Evolutionary conservation across 768 basidiomycete species (phyloP), one percentile per base, ranked within the genome.

Genomic region (Tylopilus cervinicoccineus): DNA sequence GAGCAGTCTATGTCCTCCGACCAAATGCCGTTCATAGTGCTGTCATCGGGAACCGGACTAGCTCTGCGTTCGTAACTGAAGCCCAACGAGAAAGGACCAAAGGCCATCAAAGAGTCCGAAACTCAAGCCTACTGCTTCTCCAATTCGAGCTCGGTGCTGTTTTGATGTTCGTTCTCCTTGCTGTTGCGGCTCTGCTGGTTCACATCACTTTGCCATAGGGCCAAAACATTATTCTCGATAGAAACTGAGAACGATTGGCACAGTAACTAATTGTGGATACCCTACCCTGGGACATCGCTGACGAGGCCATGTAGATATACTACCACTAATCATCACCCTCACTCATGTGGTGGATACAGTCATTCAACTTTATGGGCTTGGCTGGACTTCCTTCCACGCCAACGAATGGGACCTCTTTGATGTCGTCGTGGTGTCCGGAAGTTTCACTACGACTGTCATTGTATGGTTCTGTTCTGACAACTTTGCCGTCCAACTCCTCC

Each of bases 361-460:
- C 22, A 76, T 95, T 22, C 83, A 93, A n/a, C 72, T 86, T 38
- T 82, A 76, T 57, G 95, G 95, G 2, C 77, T 97, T 3, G 93
- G 94, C 2, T 86, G 84, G 82, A 66, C 65, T 14, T 88, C 86
- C 62, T 96, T 90, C 74, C 76, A 77, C n/a, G 80, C 83, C 26
- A 91, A 93, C 56, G 91, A 93, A 6, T 97, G 95, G 94, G 95
- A 95, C 62, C 58, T 93, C 1, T 97, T 94, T 66, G 94, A 97
- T 56, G 68, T 93, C 36, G 58, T 90, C 13, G 84, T 89, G 22
- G 83, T 92, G 16, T 72, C 70, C 3, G 94, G 95, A 6, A 89
- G 86, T 56, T 82, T 94, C 58, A 75, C 83, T 32, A 93, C 93
- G 1, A 95, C 89, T 0, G 62, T 94, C 24, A 70, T 88, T 19